Conservation (phyloP, 352 stramenopile genomes). For the Peronospora tabacina region DNA sequence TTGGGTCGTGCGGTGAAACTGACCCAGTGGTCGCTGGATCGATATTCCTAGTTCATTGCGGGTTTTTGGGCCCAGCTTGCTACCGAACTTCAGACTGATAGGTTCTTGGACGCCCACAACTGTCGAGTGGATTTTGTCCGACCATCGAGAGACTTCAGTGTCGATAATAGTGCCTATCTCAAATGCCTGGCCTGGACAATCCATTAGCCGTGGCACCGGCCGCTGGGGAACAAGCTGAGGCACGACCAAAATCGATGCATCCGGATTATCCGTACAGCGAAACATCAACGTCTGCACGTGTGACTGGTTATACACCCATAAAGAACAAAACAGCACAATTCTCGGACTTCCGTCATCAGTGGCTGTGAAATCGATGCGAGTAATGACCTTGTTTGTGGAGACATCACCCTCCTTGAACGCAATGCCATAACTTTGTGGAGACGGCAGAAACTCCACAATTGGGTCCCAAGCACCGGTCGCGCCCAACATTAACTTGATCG, state of each 20-base stretch:
- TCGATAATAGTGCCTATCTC: slow-evolving; percentile 85
- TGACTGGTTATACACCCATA: slow-evolving; percentile 89
- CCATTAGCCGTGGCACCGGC: slow-evolving; percentile 72
- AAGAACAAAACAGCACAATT: slow-evolving; percentile 72
- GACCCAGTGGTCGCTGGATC: slow-evolving; percentile 74
- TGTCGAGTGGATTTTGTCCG: slow-evolving; percentile 78
- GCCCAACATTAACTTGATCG: slow-evolving; percentile 56
- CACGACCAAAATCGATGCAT: slow-evolving; percentile 34
- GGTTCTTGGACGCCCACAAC: slow-evolving; percentile 81
- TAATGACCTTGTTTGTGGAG: slow-evolving; percentile 52
- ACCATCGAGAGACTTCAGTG: slow-evolving; percentile 77
- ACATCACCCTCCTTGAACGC: slow-evolving; percentile 63
- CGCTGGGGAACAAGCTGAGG: slow-evolving; percentile 61
- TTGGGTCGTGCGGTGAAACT: slow-evolving; percentile 84
- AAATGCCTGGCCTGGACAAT: slow-evolving; percentile 74
- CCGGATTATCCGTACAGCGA: slow-evolving; percentile 53
- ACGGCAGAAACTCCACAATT: slow-evolving; percentile 69
- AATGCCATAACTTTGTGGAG: slow-evolving; percentile 40
- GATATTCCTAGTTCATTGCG: slow-evolving; percentile 79
- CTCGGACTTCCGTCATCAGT: slow-evolving; percentile 76
- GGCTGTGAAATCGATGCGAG: slow-evolving; percentile 79
- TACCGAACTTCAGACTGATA: slow-evolving; percentile 70
- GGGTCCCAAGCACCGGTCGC: slow-evolving; percentile 44
- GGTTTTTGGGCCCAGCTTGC: slow-evolving; percentile 54
- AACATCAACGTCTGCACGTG: slow-evolving; percentile 76